Percentiles rank a stretch among this genome's conserved stretches.
Conservation (phyloP, 306 rosid genomes). For the Citrullus mucosospermus region DNA sequence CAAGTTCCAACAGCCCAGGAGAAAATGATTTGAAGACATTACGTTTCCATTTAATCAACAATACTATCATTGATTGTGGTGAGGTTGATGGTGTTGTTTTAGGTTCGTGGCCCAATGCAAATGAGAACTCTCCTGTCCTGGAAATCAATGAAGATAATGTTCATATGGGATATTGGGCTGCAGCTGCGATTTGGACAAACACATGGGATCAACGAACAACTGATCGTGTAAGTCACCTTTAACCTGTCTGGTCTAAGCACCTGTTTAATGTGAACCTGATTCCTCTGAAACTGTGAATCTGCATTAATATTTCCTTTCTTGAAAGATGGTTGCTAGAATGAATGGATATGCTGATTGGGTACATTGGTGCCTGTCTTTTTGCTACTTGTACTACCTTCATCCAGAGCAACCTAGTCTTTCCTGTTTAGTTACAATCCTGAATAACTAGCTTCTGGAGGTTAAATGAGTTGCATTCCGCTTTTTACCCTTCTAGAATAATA, state of each 20-base stretch:
- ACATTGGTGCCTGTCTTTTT: background rate
- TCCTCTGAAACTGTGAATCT: background rate
- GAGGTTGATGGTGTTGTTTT: slow-evolving; percentile 83
- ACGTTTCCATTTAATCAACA: slow-evolving; percentile 36
- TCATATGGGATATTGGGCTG: slow-evolving; percentile 79
- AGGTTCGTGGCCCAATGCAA: slow-evolving; percentile 59
- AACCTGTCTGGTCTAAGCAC: background rate
- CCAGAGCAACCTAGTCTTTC: background rate
- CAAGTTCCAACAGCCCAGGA: slow-evolving; percentile 32
- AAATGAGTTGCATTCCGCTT: no score
- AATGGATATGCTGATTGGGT: background rate
- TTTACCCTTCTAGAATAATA: no score
- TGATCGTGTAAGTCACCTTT: slow-evolving; percentile 74
- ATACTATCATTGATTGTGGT: slow-evolving; percentile 54
- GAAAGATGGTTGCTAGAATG: background rate
- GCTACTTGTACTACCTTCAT: no score
- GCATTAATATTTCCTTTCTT: background rate
- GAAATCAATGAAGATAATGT: slow-evolving; percentile 42
- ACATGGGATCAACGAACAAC: slow-evolving; percentile 75
- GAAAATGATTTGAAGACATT: slow-evolving; percentile 40
- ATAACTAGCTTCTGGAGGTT: no score
- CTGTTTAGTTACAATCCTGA: no score
- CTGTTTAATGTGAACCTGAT: background rate
- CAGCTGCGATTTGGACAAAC: slow-evolving; percentile 82
- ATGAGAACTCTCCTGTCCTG: slow-evolving; percentile 34